phyloP scores from a whole-genome alignment of 495 filamentous ascomycete genomes.

The Bacidia rubella region DNA sequence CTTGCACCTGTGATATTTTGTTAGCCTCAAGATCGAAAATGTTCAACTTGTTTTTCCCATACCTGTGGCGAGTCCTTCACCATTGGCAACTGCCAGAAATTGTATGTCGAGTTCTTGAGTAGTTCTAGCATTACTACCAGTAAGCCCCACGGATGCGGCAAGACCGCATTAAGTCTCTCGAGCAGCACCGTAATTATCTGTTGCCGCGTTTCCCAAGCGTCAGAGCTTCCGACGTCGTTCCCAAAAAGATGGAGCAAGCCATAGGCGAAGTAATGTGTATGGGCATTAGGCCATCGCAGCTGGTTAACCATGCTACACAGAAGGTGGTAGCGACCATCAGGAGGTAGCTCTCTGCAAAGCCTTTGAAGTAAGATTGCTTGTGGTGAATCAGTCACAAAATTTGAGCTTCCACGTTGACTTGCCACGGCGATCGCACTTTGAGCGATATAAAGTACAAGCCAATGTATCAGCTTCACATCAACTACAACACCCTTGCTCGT shows the following conservation, averaged over 20 bases:
- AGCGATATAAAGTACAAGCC: constrained; percentile 72
- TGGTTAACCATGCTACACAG: constrained; percentile 79
- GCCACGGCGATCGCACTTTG: constrained; percentile 48
- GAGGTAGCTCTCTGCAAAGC: constrained; percentile 55
- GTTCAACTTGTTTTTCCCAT: constrained; percentile 17
- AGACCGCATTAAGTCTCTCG: constrained; percentile 76
- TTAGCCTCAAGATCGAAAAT: neutral
- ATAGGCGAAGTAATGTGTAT: constrained; percentile 89
- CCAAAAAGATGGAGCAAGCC: constrained; percentile 79
- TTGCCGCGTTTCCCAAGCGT: constrained; percentile 71
- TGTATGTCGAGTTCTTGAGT: constrained; percentile 74
- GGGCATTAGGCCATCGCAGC: constrained; percentile 74
- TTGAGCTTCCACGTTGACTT: constrained; percentile 42
- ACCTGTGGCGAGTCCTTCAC: constrained; percentile 83
- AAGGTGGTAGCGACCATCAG: constrained; percentile 75
- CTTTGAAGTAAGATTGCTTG: constrained; percentile 62
- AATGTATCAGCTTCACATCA: constrained; percentile 60
- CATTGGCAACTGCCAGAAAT: constrained; percentile 86
- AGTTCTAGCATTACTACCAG: constrained; percentile 84
- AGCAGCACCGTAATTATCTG: constrained; percentile 78
- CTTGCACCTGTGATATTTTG: neutral
- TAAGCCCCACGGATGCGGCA: constrained; percentile 92
- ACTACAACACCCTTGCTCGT: constrained; percentile 23
- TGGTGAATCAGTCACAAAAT: constrained; percentile 57
- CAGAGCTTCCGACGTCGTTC: constrained; percentile 57